Evolutionary conservation across 2,329 filamentous ascomycete genomes (phyloP), one percentile per base, ranked within the genome.

Genomic region (Aspergillus uvarum): DNA sequence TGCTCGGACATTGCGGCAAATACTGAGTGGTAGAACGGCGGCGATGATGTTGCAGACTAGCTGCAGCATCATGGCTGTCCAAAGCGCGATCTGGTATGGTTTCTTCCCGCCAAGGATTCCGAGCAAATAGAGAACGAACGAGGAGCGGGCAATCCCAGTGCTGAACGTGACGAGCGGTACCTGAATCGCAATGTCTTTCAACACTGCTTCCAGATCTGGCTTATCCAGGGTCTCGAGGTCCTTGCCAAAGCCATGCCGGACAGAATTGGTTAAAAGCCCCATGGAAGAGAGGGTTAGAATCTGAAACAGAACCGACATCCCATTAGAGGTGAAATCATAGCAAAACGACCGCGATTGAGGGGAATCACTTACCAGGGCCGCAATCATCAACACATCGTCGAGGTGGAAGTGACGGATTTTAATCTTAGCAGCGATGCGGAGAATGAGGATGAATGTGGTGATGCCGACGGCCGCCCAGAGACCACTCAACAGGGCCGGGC

Each of bases 341-440:
- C n/a, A n/a, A 29, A 16, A 22, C 22, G 21, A n/a, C 29, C 11
- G 52, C 19, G 16, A 38, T 6, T 22, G 35, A 49, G 26, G 16
- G 16, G 49, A 47, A 12, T 26, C 14, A 21, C 61, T 56, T 65
- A 72, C 70, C 63, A 63, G 52, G 5, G 70, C 66, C 10, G 72
- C 19, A 32, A 73, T 61, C 70, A 73, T 73, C 47, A 73, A 47
- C 5, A 70, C 66, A 67, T 73, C 70, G 49, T 73, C 70, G 12
- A 67, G 47, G 26, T 63, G 56, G 47, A 73, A 70, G 22, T 70
- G 66, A 50, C 61, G 65, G 54, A 73, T 69, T 54, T 70, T 72
- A 49, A 72, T 51, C 59, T 73, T 73, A 7, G 70, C 70, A 56
- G 68, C 59, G 50, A 73, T 60, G 4, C 70, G 58, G 6, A 73